phyloP scores from a whole-genome alignment of 2,329 filamentous ascomycete genomes.

The Epichloe scottii region DNA sequence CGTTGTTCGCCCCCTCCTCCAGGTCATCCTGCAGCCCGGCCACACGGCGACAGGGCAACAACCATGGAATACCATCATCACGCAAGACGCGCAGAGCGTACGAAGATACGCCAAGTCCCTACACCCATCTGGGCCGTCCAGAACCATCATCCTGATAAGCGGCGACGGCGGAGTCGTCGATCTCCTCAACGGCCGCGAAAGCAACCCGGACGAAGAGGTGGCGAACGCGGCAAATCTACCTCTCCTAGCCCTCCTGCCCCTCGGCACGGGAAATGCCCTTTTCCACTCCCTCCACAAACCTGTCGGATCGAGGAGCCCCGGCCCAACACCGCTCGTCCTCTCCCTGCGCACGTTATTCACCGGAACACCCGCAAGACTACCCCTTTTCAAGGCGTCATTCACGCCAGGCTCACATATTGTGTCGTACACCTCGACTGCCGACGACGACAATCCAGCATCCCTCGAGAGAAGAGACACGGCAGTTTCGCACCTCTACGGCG shows the following conservation, averaged over 20 bases:
- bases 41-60: background rate
- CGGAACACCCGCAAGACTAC: constrained; percentile 43
- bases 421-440: constrained; percentile 17
- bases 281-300: constrained; percentile 51
- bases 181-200: constrained; percentile 50
- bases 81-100: constrained; percentile 51
- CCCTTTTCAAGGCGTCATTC: constrained; percentile 50
- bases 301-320: constrained; percentile 26
- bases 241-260: constrained; percentile 41
- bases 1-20: constrained; percentile 44
- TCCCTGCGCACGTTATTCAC: constrained; percentile 45
- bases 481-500: constrained; percentile 47
- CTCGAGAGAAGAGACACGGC: constrained; percentile 18
- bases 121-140: constrained; percentile 10
- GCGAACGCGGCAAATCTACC: constrained; percentile 17
- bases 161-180: constrained; percentile 84
- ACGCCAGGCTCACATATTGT: constrained; percentile 42
- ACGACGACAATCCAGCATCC: constrained; percentile 4
- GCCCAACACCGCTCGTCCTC: constrained; percentile 31
- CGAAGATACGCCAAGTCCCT: constrained; percentile 42
- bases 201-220: background rate
- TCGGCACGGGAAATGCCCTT: constrained; percentile 54
- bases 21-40: constrained; percentile 16
- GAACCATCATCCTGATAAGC: constrained; percentile 62
- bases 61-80: constrained; percentile 37